Base-by-base conservation (phyloP, 768 basidiomycete genomes). In the Galerina marginata region DNA sequence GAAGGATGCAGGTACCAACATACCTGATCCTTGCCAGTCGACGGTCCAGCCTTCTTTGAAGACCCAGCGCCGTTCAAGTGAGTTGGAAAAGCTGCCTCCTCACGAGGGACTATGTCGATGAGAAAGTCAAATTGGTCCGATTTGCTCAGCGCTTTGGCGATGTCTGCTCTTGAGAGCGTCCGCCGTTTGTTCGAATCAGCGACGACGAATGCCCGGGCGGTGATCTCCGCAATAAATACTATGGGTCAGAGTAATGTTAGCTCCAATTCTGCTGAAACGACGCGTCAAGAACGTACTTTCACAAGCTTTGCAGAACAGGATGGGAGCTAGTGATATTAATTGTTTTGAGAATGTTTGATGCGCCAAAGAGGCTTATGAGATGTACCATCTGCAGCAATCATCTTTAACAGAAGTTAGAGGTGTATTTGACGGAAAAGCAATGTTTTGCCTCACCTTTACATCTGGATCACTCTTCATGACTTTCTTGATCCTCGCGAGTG, bases 381-480 rank as follows among this genome's bases (percentile, higher is more conserved):
- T 56, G 55, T 81, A 92, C 92, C 92, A 75, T 99, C 96, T 59
- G 95, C 94, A 54, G 96, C 95, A 67, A 99, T 99, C 96, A 99
- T 99, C 95, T 95, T 49, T 38, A 60, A 20, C 9, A 4, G 20
- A 11, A 6, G 5, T 55, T 42, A 55, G 25, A 3, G 20, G 2
- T 36, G 11, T 6, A n/a, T 20, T 5, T 15, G 2, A 14, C 48
- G 14, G 44, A 47, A 50, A 36, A 26, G 3, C 23, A 52, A 45
- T 12, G 36, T 16, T 44, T 58, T 20, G 46, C 46, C 86, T 70
- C 71, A 96, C 95, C 86, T 95, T 95, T 63, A 98, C 94, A 67
- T 96, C 94, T 3, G 94, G 93, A 77, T 95, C 95, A 73, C 91
- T 96, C 82, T 99, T 98, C 93, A 98, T 97, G 58, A 98, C 96